Conservation (phyloP, 2,329 filamentous ascomycete genomes). For the Aspergillus luchuensis region DNA sequence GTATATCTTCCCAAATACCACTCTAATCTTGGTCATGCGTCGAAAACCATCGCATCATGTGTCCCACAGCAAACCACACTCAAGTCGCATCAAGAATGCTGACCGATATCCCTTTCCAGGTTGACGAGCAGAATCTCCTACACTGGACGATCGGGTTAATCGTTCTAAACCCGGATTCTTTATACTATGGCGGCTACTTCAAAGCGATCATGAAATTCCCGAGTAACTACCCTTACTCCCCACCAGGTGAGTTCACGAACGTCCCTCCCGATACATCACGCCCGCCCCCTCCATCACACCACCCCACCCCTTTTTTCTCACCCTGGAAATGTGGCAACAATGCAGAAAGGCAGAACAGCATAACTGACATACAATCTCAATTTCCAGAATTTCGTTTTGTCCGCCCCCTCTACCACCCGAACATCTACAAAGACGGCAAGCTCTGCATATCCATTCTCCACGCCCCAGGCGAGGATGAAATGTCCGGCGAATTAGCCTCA, state of each 20-base stretch:
- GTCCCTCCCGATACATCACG: neutral
- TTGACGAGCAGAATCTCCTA: conserved; percentile 80
- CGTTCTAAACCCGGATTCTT: conserved; percentile 87
- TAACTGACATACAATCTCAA: neutral
- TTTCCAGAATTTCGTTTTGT: conserved; percentile 75
- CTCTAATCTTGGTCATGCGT: neutral
- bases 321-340: neutral
- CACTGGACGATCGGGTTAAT: conserved; percentile 87
- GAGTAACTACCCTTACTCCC: conserved; percentile 83
- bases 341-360: neutral
- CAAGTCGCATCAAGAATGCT: neutral
- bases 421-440: conserved; percentile 86
- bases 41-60: neutral
- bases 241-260: conserved; percentile 59
- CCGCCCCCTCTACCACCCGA: conserved; percentile 82
- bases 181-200: conserved; percentile 92
- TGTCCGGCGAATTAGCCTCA: conserved; percentile 84
- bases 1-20: conserved; percentile 26
- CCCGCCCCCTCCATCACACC: neutral
- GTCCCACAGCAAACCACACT: neutral
- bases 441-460: conserved; percentile 98
- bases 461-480: conserved; percentile 84
- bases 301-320: neutral
- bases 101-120: conserved; percentile 47
- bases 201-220: conserved; percentile 87